Conservation (phyloP, 2,329 filamentous ascomycete genomes). For the Hypoxylon sp. region DNA sequence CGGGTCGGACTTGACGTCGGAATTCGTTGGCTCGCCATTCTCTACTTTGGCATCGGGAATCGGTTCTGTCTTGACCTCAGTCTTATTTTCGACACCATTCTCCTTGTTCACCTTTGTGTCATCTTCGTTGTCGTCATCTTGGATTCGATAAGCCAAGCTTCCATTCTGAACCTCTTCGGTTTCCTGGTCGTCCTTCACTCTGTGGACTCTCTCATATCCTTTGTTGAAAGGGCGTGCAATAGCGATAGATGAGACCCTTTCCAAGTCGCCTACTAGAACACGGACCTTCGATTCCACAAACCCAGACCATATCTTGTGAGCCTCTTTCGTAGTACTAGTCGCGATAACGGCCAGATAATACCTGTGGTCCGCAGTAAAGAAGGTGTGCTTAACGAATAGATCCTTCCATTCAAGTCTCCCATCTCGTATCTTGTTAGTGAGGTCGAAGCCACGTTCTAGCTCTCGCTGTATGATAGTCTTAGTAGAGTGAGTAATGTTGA, state of each 20-base stretch:
- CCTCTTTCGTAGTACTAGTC: conserved; percentile 85
- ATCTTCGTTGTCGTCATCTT: conserved; percentile 51
- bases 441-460: conserved; percentile 80
- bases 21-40: conserved; percentile 22
- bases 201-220: conserved; percentile 87
- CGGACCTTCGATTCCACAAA: conserved; percentile 95
- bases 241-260: conserved; percentile 83
- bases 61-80: conserved; percentile 63
- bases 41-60: conserved; percentile 48
- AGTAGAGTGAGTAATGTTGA: conserved; percentile 91
- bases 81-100: conserved; percentile 60
- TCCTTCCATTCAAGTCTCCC: conserved; percentile 87
- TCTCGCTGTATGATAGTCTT: conserved; percentile 88
- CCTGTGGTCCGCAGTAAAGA: conserved; percentile 94
- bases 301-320: conserved; percentile 89
- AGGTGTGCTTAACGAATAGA: conserved; percentile 89
- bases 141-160: conserved; percentile 63
- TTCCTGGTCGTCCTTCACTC: conserved; percentile 70
- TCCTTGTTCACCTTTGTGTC: conserved; percentile 50
- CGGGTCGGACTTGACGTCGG: conserved; percentile 40
- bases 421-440: conserved; percentile 83
- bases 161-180: conserved; percentile 69
- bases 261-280: conserved; percentile 85
- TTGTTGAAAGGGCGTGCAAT: conserved; percentile 94
- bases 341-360: conserved; percentile 94